Percentiles rank a stretch among this genome's conserved stretches.
Evolutionary conservation across 768 basidiomycete genomes (phyloP).

Genomic region (Kwoniella europaea): DNA sequence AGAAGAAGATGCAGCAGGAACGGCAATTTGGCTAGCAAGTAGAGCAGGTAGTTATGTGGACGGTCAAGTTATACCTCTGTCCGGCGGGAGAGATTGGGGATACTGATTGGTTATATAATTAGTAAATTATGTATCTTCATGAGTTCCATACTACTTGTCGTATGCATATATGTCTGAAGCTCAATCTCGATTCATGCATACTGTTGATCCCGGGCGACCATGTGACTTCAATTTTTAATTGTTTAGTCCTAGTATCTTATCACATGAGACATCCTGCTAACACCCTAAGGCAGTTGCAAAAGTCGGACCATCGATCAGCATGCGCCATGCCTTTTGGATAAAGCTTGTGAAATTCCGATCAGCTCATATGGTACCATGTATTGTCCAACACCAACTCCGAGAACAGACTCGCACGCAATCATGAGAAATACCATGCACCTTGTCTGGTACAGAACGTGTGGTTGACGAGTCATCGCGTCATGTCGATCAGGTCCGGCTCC

Average conservation of each 20-base stretch:
- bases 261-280: too few relatives aligned
- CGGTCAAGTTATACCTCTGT: constrained; percentile 26
- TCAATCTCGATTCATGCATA: too few relatives aligned
- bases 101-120: neutral
- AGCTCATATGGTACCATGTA: neutral
- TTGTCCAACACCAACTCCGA: neutral
- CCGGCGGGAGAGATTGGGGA: constrained; percentile 25
- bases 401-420: neutral
- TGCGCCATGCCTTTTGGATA: too few relatives aligned
- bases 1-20: constrained; percentile 32
- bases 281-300: too few relatives aligned
- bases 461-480: constrained; percentile 7
- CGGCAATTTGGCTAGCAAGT: constrained; percentile 34
- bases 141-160: too few relatives aligned
- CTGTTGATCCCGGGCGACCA: too few relatives aligned
- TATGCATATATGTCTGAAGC: too few relatives aligned
- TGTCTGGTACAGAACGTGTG: neutral
- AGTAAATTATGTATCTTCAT: too few relatives aligned
- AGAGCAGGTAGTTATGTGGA: constrained; percentile 35
- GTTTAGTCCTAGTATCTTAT: too few relatives aligned
- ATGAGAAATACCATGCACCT: neutral
- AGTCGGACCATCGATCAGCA: too few relatives aligned
- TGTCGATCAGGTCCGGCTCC: constrained; percentile 12
- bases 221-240: too few relatives aligned
- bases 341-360: too few relatives aligned